Evolutionary conservation across 2,329 filamentous ascomycete species (phyloP), one percentile per base, ranked within the genome.

Genomic region (Beauveria varroae): DNA sequence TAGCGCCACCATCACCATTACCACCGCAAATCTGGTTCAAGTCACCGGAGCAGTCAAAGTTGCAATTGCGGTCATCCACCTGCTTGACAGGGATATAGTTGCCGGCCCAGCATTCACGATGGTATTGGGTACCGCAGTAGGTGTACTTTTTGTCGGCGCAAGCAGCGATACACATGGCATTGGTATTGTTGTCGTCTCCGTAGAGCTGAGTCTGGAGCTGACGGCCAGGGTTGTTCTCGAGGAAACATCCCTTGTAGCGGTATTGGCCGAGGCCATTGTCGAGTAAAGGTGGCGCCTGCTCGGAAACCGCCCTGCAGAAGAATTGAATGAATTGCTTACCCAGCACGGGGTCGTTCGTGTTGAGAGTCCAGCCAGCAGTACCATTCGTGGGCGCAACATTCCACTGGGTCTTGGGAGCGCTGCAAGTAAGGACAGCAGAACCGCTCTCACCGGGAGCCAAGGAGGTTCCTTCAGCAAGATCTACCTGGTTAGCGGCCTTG

Each of bases 361-460:
- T 86, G 67, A 86, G 75, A 0, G 79, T 83, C 83, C 83, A 86
- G 2, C 72, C 67, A 0, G 81, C 80, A 0, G 69, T 72, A 3
- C 79, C 79, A 4, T 71, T 73, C 63, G 80, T 83, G 0, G 78
- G 68, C n/a, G 81, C 75, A 1, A 76, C 70, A 64, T 86, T 85
- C 74, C 82, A 82, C 64, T 85, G 82, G 0, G 75, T 74, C 67
- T 84, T 83, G 9, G 82, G 82, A 0, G 80, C 81, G 1, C 80
- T 75, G 65, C 84, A 86, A 63, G 79, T 81, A 8, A 86, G 69
- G 0, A 73, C 76, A 2, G 83, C 84, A 0, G 78, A 81, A 2
- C 75, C 76, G 52, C 75, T 83, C 65, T 83, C 67, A 0, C 81
- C 81, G 0, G 81, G 76, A 0, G 71, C 69, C 1, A 86, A 70